Evolutionary conservation across 2,329 filamentous ascomycete species (phyloP).

Genomic region (Triangularia setosa): DNA sequence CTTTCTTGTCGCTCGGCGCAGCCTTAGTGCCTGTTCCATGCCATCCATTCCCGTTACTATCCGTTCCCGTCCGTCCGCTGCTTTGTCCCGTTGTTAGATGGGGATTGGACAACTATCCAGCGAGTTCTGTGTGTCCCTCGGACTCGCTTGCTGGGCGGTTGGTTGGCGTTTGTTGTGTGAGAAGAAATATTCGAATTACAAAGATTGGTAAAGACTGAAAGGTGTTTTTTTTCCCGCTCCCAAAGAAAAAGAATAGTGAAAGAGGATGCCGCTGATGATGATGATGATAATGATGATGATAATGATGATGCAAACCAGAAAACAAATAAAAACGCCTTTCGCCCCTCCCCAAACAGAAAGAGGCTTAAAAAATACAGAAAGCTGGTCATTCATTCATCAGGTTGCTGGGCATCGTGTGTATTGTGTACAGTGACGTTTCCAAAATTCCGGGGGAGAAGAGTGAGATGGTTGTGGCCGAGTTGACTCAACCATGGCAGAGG

Average conservation of each 20-base stretch:
- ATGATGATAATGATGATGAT: background rate
- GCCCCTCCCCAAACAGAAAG: background rate
- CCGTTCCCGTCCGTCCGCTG: background rate
- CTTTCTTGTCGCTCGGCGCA: background rate
- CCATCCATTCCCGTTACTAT: background rate
- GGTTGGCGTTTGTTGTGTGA: background rate
- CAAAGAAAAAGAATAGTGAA: background rate
- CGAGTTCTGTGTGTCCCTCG: too few relatives aligned
- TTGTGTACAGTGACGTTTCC: background rate
- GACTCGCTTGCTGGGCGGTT: too few relatives aligned
- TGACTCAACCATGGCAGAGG: constrained; percentile 40
- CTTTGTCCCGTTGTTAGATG: too few relatives aligned
- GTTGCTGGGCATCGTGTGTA: background rate
- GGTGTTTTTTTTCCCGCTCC: background rate
- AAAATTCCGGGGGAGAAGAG: background rate
- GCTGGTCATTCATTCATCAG: background rate
- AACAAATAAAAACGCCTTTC: background rate
- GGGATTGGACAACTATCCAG: too few relatives aligned
- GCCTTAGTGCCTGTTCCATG: background rate
- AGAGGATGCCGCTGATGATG: background rate
- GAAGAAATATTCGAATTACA: background rate
- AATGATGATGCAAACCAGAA: background rate
- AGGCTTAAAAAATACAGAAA: background rate
- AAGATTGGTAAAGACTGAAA: background rate
- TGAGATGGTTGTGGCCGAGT: too few relatives aligned